Base-by-base conservation (phyloP, 1,284 basidiomycete species). In the Ustilago curta region DNA sequence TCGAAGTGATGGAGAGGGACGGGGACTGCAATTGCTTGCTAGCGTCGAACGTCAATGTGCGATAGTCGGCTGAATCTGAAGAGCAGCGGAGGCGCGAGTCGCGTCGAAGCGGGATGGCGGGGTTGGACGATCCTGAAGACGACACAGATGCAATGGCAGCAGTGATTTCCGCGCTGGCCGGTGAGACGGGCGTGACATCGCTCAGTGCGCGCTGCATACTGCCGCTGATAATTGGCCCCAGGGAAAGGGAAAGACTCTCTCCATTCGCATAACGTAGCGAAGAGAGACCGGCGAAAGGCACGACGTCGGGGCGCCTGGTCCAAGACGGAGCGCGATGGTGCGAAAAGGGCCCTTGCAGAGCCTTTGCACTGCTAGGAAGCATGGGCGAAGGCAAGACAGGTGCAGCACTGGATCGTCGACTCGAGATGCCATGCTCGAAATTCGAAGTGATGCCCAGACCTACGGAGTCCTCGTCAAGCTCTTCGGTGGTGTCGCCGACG, bases 291-390 rank as follows among this genome's bases (percentile, higher is more conserved):
- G 45, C 47, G 12, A 62, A 27, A n/a, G 59, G 66, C 29, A 56
- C 50, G 37, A 62, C 42, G 29, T 66, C 68, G 6, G 53, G 23
- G 21, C 68, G 62, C 42, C 68, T 47, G 7, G 76, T 76, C 76
- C 76, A 78, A 39, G 68, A 72, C 12, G 76, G 76, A 14, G 59
- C 68, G 21, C 76, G 72, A 32, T 78, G 76, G 27, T 78, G 76
- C 29, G 76, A 68, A 32, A 77, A 78, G 18, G 72, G 76, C 21
- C 73, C 70, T 40, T 66, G 61, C 27, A 76, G 55, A 18, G 58
- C 56, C 31, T 45, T 50, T 19, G 52, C 58, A 16, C 57, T 54
- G 16, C 50, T 50, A 14, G 49, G 51, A n/a, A 58, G 49, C 48
- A 62, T 48, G 1, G 53, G 43, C 14, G 65, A 50, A 19, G 70